Evolutionary conservation across 73 alveolate genomes (phyloP).

Genomic region (Uronychia setigera): DNA sequence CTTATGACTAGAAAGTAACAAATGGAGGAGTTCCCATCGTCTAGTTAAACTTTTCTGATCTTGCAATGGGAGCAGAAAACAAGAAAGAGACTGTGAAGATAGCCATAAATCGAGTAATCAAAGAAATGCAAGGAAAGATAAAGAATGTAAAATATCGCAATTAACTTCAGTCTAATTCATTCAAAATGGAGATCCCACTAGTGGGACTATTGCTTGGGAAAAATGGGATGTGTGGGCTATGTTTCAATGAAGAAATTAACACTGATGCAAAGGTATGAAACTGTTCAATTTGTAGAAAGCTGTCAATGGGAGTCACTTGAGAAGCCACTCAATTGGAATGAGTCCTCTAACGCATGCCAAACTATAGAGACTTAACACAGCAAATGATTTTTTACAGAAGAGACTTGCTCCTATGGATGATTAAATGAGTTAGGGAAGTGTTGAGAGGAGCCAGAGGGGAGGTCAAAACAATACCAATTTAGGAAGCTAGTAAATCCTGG

Average conservation of each 20-base stretch:
- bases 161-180: too few species aligned
- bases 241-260: slow-evolving; percentile 23
- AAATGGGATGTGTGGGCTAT: slow-evolving; percentile 49
- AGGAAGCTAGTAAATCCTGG: too few species aligned
- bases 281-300: slow-evolving; percentile 18
- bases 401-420: slow-evolving; percentile 34
- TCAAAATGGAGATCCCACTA: slow-evolving; percentile 51
- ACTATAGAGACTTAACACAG: slow-evolving; percentile 10
- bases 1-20: too few species aligned
- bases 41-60: too few species aligned
- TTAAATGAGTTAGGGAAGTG: background rate
- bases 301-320: slow-evolving; percentile 19
- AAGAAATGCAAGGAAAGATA: too few species aligned
- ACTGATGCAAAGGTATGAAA: slow-evolving; percentile 31
- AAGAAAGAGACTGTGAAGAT: too few species aligned
- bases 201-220: slow-evolving; percentile 61
- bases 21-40: too few species aligned
- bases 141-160: too few species aligned
- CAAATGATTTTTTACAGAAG: slow-evolving; percentile 24
- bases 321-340: slow-evolving; percentile 34
- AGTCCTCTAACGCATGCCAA: slow-evolving; percentile 7
- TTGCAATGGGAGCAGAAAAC: too few species aligned
- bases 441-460: background rate
- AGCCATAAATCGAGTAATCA: too few species aligned
- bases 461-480: background rate